phyloP scores from a whole-genome alignment of 768 basidiomycete species.

The Lentinula boryana region DNA sequence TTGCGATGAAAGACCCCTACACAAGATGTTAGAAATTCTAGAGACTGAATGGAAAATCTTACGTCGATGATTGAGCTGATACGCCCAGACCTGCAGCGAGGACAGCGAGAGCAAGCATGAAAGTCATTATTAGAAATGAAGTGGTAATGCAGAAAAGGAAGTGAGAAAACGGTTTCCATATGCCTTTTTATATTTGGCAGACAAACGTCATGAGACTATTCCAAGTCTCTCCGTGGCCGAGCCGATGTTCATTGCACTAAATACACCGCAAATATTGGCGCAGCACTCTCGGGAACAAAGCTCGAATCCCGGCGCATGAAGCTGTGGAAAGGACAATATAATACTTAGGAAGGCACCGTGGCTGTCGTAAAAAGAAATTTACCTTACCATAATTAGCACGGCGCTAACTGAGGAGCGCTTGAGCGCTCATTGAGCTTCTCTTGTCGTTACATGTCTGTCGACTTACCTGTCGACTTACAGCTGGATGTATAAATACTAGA shows the following conservation, averaged over 20 bases:
- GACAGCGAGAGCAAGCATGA: constrained; percentile 22
- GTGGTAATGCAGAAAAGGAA: not conserved
- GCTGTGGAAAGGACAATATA: not conserved
- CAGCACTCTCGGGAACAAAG: not conserved
- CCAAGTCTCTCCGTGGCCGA: not conserved
- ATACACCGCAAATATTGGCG: not conserved
- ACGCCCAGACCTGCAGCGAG: constrained; percentile 17
- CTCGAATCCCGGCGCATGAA: not conserved
- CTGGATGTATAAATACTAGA: not conserved
- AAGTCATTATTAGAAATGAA: constrained; percentile 9
- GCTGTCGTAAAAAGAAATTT: too few species aligned
- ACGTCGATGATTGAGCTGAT: constrained; percentile 39
- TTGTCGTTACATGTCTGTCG: not conserved
- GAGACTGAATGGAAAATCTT: not conserved
- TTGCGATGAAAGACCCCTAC: constrained; percentile 23
- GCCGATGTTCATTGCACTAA: not conserved
- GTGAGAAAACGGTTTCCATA: not conserved
- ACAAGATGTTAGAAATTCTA: not conserved
- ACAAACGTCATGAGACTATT: not conserved
- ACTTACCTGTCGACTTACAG: not conserved
- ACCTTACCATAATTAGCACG: too few species aligned
- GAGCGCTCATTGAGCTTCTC: not conserved
- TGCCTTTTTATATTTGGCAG: not conserved
- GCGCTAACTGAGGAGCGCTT: not conserved
- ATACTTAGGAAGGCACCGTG: not conserved